These are phyloP conservation scores for Erucastrum elatum DNA, from an alignment of 345 rosid genomes.

Conservation along the genomic window DNA sequence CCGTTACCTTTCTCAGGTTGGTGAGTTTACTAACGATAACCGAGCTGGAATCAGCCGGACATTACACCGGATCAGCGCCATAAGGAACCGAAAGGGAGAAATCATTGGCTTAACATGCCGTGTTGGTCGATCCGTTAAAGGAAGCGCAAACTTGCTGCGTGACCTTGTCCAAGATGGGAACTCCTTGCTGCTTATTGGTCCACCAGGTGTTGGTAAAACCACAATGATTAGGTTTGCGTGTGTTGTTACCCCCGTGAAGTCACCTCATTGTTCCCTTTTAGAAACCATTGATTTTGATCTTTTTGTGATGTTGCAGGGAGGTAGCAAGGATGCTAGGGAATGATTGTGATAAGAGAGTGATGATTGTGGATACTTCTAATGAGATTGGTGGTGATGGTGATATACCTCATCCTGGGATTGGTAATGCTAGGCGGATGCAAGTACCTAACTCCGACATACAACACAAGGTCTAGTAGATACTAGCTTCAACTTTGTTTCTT, in stretches of 20 bases:
- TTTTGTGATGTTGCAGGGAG: conserved; percentile 53
- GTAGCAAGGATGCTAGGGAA: conserved; percentile 88
- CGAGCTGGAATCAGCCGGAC: conserved; percentile 92
- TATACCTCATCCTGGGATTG: conserved; percentile 93
- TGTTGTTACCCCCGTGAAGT: no score
- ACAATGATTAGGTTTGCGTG: conserved; percentile 81
- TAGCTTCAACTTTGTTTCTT: background rate
- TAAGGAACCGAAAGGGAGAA: conserved; percentile 69
- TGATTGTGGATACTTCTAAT: conserved; percentile 93
- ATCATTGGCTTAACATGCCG: conserved; percentile 92
- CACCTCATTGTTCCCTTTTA: conserved; percentile 4
- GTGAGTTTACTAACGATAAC: conserved; percentile 82
- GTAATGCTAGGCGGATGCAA: conserved; percentile 94
- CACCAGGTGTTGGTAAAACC: conserved; percentile 97
- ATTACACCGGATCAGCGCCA: conserved; percentile 85
- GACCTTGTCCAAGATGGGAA: conserved; percentile 79
- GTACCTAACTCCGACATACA: conserved; percentile 84
- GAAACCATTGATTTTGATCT: background rate
- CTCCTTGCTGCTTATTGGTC: conserved; percentile 86
- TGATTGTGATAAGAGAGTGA: conserved; percentile 81
- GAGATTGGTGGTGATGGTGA: conserved; percentile 99
- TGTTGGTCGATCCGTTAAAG: conserved; percentile 83
- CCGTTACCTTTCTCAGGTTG: conserved; percentile 78
- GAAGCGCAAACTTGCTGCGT: conserved; percentile 70
- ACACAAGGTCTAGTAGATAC: conserved; percentile 80